Evolutionary conservation across 495 filamentous ascomycete species (phyloP).

Genomic region (Hypoxylon fragiforme): DNA sequence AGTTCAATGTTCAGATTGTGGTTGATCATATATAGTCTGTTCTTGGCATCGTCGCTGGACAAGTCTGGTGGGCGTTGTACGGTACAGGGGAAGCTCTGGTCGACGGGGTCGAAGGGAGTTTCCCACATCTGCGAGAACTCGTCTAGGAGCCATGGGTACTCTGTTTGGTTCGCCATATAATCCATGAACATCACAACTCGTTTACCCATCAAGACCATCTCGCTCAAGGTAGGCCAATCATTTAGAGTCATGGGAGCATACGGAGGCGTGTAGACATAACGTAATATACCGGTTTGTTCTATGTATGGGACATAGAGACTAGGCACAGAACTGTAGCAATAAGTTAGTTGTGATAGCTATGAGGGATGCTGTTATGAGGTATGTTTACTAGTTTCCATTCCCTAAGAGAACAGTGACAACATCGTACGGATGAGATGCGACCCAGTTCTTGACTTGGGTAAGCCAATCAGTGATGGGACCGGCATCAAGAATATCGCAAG

Average conservation of each 20-base stretch:
- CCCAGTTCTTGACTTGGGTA: slow-evolving; percentile 68
- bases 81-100: slow-evolving; percentile 66
- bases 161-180: slow-evolving; percentile 80
- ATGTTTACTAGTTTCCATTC: slow-evolving; percentile 70
- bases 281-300: slow-evolving; percentile 65
- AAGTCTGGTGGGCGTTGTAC: slow-evolving; percentile 71
- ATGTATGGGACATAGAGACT: slow-evolving; percentile 54
- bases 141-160: slow-evolving; percentile 74
- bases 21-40: slow-evolving; percentile 84
- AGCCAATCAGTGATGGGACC: slow-evolving; percentile 80
- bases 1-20: slow-evolving; percentile 86
- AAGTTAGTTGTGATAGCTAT: slow-evolving; percentile 36
- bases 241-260: slow-evolving; percentile 67
- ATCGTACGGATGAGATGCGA: slow-evolving; percentile 77
- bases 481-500: slow-evolving; percentile 76
- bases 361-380: slow-evolving; percentile 54
- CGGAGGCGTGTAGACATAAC: slow-evolving; percentile 72
- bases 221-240: slow-evolving; percentile 55
- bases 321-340: slow-evolving; percentile 38
- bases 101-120: slow-evolving; percentile 70
- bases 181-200: slow-evolving; percentile 63
- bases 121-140: slow-evolving; percentile 79
- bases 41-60: slow-evolving; percentile 51
- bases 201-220: background rate
- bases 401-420: slow-evolving; percentile 89